A percentile compares a stretch with the other conserved stretches of the same genome.
These are phyloP conservation scores for Colletotrichum gigasporum DNA, from an alignment of 2,329 filamentous ascomycete species.

Conservation along the genomic window DNA sequence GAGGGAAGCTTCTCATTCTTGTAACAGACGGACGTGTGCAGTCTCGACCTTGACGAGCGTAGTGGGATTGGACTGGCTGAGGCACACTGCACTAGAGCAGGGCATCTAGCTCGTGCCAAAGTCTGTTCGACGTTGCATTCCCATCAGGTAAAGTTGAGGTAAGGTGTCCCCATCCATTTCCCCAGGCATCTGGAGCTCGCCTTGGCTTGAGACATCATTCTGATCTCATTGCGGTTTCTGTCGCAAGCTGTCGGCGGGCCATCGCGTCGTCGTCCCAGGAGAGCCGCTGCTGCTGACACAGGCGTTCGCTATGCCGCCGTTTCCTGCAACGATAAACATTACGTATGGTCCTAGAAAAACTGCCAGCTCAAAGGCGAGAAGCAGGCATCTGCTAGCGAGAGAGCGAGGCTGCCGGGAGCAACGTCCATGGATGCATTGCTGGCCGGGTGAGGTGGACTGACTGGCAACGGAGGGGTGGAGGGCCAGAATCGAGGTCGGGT, in stretches of 20 bases:
- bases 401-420: background rate
- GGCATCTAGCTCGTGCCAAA: background rate
- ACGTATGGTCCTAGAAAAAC: background rate
- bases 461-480: background rate
- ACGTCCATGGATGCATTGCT: background rate
- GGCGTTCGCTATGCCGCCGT: conserved; percentile 6
- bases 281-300: conserved; percentile 14
- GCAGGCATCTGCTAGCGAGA: conserved; percentile 20
- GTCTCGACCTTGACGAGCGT: too few species aligned
- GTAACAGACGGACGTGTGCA: too few species aligned
- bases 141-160: conserved; percentile 5
- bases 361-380: background rate
- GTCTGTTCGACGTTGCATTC: background rate
- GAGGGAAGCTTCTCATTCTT: too few species aligned
- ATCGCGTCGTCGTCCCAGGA: conserved; percentile 6
- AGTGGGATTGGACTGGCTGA: too few species aligned
- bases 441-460: background rate
- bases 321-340: conserved; percentile 19
- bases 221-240: conserved; percentile 2
- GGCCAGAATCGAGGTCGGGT: background rate
- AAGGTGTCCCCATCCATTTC: background rate
- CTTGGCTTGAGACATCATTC: conserved; percentile 26
- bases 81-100: too few species aligned
- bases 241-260: background rate
- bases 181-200: background rate